Percentiles rank a stretch among this genome's conserved stretches.
These are phyloP conservation scores for Trifolium dubium DNA, from an alignment of 306 rosid genomes.

Conservation along the genomic window DNA sequence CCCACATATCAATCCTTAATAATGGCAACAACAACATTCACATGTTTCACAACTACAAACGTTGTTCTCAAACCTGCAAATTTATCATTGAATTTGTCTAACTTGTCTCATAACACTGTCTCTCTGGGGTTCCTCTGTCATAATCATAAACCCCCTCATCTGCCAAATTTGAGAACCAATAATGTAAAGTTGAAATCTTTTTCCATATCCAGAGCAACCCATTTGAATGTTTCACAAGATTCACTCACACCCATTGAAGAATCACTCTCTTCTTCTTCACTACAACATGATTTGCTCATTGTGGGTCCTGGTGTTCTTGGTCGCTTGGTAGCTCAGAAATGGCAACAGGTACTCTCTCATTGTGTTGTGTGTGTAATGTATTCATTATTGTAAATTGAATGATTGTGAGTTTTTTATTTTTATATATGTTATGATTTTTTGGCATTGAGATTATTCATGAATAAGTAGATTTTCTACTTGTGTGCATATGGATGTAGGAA, in stretches of 20 bases:
- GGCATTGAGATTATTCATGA: slow-evolving; percentile 15
- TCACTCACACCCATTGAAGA: slow-evolving; percentile 55
- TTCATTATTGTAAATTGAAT: not conserved
- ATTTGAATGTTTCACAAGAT: slow-evolving; percentile 56
- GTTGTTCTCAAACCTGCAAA: slow-evolving; percentile 38
- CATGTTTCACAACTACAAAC: slow-evolving; percentile 45
- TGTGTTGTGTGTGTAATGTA: not conserved
- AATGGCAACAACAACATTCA: slow-evolving; percentile 54
- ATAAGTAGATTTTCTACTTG: not conserved
- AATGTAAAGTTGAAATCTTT: slow-evolving; percentile 36
- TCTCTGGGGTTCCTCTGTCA: not conserved
- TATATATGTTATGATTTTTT: not conserved
- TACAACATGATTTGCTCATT: slow-evolving; percentile 69
- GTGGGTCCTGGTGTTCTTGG: slow-evolving; percentile 98
- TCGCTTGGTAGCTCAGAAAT: slow-evolving; percentile 83
- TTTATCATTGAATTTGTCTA: not conserved
- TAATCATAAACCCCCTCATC: slow-evolving; percentile 8
- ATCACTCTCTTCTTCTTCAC: slow-evolving; percentile 49
- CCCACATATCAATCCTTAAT: not conserved
- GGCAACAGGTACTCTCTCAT: slow-evolving; percentile 69
- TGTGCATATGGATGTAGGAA: slow-evolving; percentile 58
- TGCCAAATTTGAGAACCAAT: slow-evolving; percentile 32
- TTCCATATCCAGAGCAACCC: slow-evolving; percentile 47
- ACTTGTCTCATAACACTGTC: not conserved
- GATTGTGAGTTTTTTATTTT: not conserved